Evolutionary conservation across 2,329 filamentous ascomycete species (phyloP), one percentile per base, ranked within the genome.

Genomic region (Penicillium sp.): DNA sequence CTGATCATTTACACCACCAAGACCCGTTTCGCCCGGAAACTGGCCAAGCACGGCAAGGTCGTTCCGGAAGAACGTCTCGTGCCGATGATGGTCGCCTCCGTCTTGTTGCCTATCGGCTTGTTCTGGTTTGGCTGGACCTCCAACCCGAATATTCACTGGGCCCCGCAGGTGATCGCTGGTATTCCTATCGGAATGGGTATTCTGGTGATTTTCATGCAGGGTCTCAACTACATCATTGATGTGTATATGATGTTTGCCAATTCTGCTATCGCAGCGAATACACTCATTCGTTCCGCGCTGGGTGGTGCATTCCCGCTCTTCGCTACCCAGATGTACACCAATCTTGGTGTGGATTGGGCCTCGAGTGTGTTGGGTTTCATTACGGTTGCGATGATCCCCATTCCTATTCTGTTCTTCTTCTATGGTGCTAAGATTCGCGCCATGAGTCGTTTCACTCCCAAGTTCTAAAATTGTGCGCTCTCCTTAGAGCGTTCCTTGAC

Each of bases 71-170:
- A 79, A 64, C 75, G 80, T 51, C 74, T 84, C 1, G 71, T 79
- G 0, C 78, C 80, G 3, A 80, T 82, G 78, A 79, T 83, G 55
- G 55, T 81, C 25, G 79, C 76, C 16, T 77, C 75, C 0, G 64
- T 79, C 8, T 59, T 80, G 3, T 68, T 84, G 3, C 80, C 81
- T 1, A 69, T 74, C 57, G 80, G 81, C 54, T 70, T 83, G n/a
- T 83, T 83, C 67, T 81, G 79, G 78, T 83, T 82, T 59, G 80
- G 76, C 5, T 84, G 82, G 82, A 77, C 78, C 0, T 79, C 79
- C 0, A 77, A 70, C 56, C 73, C 74, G 1, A 46, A 72, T 26
- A 76, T 81, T 42, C 75, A 71, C 11, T 83, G 80, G 80, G 78
- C 80, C 2, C 77, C 79, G 0, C 80, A 81, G 30, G 79, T 80